phyloP scores from a whole-genome alignment of 2,329 filamentous ascomycete species.

The Epichloe amarillans region DNA sequence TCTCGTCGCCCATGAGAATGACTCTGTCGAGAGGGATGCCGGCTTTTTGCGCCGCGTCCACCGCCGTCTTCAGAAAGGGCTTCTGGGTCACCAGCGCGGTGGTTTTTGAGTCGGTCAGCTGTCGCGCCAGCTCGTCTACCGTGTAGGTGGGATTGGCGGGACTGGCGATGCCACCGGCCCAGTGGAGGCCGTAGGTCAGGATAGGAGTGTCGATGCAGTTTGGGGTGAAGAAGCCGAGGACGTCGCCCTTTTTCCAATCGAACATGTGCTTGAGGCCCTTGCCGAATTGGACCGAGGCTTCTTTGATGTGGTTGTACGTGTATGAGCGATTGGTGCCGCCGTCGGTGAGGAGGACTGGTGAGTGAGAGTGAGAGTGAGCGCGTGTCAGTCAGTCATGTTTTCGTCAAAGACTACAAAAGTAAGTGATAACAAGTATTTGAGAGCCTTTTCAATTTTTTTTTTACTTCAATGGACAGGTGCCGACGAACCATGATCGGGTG shows the following conservation, averaged over 20 bases:
- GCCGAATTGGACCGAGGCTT: slow-evolving; percentile 60
- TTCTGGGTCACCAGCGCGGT: slow-evolving; percentile 65
- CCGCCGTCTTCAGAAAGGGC: slow-evolving; percentile 49
- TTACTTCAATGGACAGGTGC: not conserved
- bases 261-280: slow-evolving; percentile 61
- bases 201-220: slow-evolving; percentile 76
- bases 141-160: slow-evolving; percentile 85
- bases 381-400: not conserved
- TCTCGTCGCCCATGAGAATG: slow-evolving; percentile 59
- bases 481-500: slow-evolving; percentile 57
- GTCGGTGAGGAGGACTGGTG: slow-evolving; percentile 66
- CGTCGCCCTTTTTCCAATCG: slow-evolving; percentile 73
- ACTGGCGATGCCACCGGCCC: slow-evolving; percentile 71
- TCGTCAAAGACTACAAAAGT: not conserved
- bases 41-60: slow-evolving; percentile 52
- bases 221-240: slow-evolving; percentile 69
- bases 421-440: not conserved
- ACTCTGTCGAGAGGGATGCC: slow-evolving; percentile 62
- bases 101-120: slow-evolving; percentile 66
- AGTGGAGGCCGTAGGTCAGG: slow-evolving; percentile 65
- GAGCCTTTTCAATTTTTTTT: not conserved
- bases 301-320: slow-evolving; percentile 55
- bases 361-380: not conserved
- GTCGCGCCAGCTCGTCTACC: slow-evolving; percentile 67
- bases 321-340: slow-evolving; percentile 54